Evolutionary conservation across 345 rosid species (phyloP), one percentile per base, ranked within the genome.

Genomic region (Jatropha curcas): DNA sequence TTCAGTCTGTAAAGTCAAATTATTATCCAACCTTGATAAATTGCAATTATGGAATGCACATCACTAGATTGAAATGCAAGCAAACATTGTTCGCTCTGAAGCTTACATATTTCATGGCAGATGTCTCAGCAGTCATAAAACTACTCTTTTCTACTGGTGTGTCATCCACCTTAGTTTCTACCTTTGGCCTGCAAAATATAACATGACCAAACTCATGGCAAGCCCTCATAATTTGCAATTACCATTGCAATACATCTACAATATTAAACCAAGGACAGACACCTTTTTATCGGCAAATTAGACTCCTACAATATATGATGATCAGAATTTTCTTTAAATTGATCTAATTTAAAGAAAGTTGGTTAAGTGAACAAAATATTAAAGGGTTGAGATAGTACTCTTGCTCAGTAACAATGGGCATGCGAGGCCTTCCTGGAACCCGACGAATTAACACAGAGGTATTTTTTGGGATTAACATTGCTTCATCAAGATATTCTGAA

Each of bases 401-500:
- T 86, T 84, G 90, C 68, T 86, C 77, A 22, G 94, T 84, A 80
- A 90, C 92, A 86, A 95, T 94, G 64, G 98, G 89, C 91, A 88
- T 80, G 80, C 98, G 99, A 81, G 97, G 97, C 68, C 91, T 81
- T 82, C 98, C 99, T 34, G 99, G 99, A 85, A 95, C 98, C 27
- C 99, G 96, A 58, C 98, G 93, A 79, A 95, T 90, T 80, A 95
- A 86, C 55, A 95, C 99, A 81, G 98, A 90, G 41, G 99, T 92
- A 84, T 88, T 90, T 91, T 95, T 95, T 17, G 99, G 99, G 62
- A 95, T 90, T 89, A 95, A 80, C 92, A 85, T 89, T 55, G 88
- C 93, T 85, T 92, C 98, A 88, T 91, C 99, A 74, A 84, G 85
- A 88, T 92, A 95, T 82, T 95, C 99, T 96, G 98, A 91, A 95